phyloP scores from a whole-genome alignment of 2,329 filamentous ascomycete species.

The Ophiostoma sp. region DNA sequence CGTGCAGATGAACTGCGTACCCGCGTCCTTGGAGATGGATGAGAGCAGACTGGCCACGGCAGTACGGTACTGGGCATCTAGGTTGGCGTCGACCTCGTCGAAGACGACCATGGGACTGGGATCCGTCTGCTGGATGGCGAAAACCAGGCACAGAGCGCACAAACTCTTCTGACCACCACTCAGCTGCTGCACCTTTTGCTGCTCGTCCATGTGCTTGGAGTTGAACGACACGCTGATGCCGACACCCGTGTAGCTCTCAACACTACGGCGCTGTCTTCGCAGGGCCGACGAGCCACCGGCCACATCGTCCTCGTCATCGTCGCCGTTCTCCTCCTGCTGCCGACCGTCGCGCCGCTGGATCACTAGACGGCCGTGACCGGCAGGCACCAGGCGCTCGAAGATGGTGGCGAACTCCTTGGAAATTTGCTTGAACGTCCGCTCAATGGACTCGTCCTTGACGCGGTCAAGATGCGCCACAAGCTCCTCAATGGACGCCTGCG shows the following conservation, averaged over 20 bases:
- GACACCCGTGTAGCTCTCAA: conserved; percentile 95
- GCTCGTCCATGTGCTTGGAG: conserved; percentile 90
- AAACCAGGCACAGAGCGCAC: conserved; percentile 95
- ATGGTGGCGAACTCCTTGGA: conserved; percentile 89
- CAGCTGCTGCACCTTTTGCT: conserved; percentile 95
- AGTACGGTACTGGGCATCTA: conserved; percentile 96
- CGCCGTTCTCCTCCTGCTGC: conserved; percentile 61
- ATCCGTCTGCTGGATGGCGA: conserved; percentile 97
- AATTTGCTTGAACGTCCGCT: conserved; percentile 97
- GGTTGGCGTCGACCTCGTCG: conserved; percentile 97
- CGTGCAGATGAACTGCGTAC: conserved; percentile 92
- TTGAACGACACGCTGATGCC: conserved; percentile 98
- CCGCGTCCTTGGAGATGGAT: conserved; percentile 67
- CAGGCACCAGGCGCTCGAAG: conserved; percentile 92
- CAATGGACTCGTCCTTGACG: conserved; percentile 95
- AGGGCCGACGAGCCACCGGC: conserved; percentile 62
- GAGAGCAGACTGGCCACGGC: conserved; percentile 88
- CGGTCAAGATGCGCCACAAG: conserved; percentile 91
- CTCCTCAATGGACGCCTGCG: conserved; percentile 84
- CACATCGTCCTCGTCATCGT: conserved; percentile 65
- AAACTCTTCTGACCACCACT: conserved; percentile 98
- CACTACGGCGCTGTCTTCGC: conserved; percentile 57
- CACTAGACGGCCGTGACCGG: conserved; percentile 84
- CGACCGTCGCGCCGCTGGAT: conserved; percentile 89
- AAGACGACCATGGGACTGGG: conserved; percentile 99